Evolutionary conservation across 306 rosid genomes (phyloP).

Genomic region (Fagus sylvatica): DNA sequence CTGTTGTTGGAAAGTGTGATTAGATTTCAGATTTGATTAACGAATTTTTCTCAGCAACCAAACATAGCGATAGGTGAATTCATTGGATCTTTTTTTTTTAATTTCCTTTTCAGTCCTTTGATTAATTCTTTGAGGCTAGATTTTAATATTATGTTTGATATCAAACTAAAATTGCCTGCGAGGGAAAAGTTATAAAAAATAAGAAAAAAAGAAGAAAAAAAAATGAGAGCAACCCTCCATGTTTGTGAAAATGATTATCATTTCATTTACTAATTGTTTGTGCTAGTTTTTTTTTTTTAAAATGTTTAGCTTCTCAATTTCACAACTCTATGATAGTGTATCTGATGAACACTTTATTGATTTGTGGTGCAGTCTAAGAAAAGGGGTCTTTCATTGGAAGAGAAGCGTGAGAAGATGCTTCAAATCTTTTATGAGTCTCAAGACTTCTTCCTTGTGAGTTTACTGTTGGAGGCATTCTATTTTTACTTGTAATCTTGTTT

Average conservation of each 20-base stretch:
- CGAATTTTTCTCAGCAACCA: neutral
- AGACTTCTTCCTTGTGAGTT: conserved; percentile 79
- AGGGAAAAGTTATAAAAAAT: too few relatives aligned
- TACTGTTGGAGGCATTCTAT: neutral
- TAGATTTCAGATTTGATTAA: neutral
- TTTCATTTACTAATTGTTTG: neutral
- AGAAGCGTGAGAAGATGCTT: conserved; percentile 98
- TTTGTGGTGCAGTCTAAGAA: conserved; percentile 75
- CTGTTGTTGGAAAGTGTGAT: neutral
- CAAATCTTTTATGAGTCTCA: conserved; percentile 90
- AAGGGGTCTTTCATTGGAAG: conserved; percentile 93
- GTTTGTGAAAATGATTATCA: conserved; percentile 27
- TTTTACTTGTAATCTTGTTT: neutral
- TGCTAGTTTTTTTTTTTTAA: neutral
- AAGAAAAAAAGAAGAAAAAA: neutral
- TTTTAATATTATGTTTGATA: neutral
- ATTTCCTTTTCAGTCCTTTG: neutral
- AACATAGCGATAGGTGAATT: neutral
- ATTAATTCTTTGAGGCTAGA: neutral
- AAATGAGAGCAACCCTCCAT: neutral
- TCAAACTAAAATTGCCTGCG: neutral
- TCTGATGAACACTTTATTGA: neutral
- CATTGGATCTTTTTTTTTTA: neutral
- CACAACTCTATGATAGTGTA: neutral
- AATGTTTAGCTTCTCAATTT: neutral